phyloP scores from a whole-genome alignment of 164 flowering plant species.

The Liquidambar formosana region DNA sequence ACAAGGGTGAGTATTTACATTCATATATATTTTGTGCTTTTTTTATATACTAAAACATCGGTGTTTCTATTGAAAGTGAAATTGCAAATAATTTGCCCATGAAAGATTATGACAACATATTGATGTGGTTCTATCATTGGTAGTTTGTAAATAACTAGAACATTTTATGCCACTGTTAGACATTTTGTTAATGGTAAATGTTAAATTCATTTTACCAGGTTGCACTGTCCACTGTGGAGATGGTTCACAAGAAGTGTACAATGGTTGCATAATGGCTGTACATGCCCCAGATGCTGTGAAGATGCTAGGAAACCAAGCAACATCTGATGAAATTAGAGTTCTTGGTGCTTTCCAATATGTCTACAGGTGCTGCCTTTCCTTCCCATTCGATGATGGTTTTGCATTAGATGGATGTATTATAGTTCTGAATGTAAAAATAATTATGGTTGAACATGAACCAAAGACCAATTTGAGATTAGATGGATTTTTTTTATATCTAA shows the following conservation, averaged over 20 bases:
- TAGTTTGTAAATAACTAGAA: too few species aligned
- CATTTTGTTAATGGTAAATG: neutral
- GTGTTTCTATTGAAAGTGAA: too few species aligned
- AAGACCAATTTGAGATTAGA: too few species aligned
- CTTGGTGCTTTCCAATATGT: conserved; percentile 93
- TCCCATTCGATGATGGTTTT: neutral
- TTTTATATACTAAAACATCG: too few species aligned
- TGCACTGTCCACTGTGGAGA: conserved; percentile 48
- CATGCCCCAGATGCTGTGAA: conserved; percentile 84
- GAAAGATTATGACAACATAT: too few species aligned
- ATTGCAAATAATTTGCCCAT: too few species aligned
- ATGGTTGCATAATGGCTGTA: conserved; percentile 64
- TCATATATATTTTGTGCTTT: too few species aligned
- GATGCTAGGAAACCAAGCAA: conserved; percentile 64
- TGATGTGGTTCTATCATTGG: too few species aligned
- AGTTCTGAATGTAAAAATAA: too few species aligned
- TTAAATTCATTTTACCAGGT: conserved; percentile 41
- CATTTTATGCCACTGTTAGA: too few species aligned
- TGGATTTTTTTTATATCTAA: too few species aligned
- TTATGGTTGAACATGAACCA: too few species aligned
- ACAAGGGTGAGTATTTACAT: conserved; percentile 65
- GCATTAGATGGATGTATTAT: neutral
- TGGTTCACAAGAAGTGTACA: conserved; percentile 51
- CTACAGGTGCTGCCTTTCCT: conserved; percentile 48
- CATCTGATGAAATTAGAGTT: conserved; percentile 67